Evolutionary conservation across 805 yeast species (phyloP), one percentile per base, ranked within the genome.

Genomic region (Scheffersomyces coipomensis): DNA sequence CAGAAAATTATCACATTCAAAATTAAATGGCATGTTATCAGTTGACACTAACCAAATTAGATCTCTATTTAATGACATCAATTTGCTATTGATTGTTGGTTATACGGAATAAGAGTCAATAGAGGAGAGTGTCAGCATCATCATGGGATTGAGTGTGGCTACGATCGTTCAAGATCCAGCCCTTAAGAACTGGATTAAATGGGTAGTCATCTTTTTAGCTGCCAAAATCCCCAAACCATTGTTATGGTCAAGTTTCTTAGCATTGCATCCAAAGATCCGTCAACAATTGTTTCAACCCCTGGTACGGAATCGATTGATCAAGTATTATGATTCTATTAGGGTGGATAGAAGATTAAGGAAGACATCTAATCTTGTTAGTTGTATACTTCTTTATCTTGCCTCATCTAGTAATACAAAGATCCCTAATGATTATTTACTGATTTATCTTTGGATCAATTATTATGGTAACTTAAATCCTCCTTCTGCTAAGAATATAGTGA

Each of bases 361-460:
- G 23, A 18, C 49, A 9, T 47, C 68, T 27, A 64, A 64, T 47
- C 24, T 51, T 11, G 34, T 50, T n/a, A 39, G 56, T n/a, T 48
- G 56, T 27, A 22, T 36, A 5, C 36, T 65, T 21, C 43, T 64
- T 17, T 63, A 55, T 34, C 25, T 34, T 4, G 73, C 71, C 2
- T 42, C 60, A 1, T 32, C 49, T 8, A 48, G 45, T 29, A 62
- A 57, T 35, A 40, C 39, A 11, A 41, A 37, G 2, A 53, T 69
- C 17, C 70, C 75, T 12, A 62, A 62, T 44, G 75, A 68, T 48
- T 69, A 68, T 44, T 41, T 60, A 5, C 54, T 59, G 48, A 48
- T 68, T 12, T 66, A 62, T 42, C 37, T 66, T 4, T 55, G 60
- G 56, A 50, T 60, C 33, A 50, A 49, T 31, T 68, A 66, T 30